A percentile compares a stretch with the other conserved stretches of the same genome.
phyloP scores from a whole-genome alignment of 805 yeast genomes.

The Cyberlindnera amylophila region DNA sequence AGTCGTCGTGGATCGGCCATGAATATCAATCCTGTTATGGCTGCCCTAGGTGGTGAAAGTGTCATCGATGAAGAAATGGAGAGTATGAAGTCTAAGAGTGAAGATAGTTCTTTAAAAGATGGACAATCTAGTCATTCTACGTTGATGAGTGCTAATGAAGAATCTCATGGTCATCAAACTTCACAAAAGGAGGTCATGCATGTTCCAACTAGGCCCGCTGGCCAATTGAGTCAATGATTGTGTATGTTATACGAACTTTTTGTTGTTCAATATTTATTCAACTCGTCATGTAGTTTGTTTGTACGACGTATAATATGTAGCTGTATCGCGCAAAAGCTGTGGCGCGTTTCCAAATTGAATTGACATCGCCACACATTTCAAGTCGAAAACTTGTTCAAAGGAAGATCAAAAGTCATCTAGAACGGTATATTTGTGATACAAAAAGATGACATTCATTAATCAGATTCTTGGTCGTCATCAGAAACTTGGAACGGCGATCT shows the following conservation, averaged over 20 bases:
- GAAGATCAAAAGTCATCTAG: no score
- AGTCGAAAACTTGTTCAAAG: no score
- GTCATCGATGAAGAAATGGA: constrained; percentile 16
- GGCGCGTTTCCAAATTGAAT: no score
- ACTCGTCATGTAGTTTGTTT: no score
- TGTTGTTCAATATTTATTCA: no score
- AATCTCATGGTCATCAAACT: background rate
- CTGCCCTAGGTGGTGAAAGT: constrained; percentile 10
- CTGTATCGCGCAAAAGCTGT: no score
- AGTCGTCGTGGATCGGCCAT: constrained; percentile 10
- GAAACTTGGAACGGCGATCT: constrained; percentile 11
- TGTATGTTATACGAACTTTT: no score
- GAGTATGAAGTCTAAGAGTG: constrained; percentile 14
- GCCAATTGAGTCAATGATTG: no score
- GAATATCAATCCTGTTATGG: constrained; percentile 10
- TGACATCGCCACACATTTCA: no score
- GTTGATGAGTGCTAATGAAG: constrained; percentile 1
- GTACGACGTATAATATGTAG: no score
- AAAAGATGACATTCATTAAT: constrained; percentile 14
- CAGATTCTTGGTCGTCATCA: constrained; percentile 7
- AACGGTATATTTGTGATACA: no score
- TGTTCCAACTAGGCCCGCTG: no score
- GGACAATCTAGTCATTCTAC: constrained; percentile 11
- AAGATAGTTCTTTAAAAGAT: constrained; percentile 12
- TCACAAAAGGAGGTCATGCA: background rate